Conservation (phyloP, 1,284 basidiomycete species). For the Fistulina hepatica region DNA sequence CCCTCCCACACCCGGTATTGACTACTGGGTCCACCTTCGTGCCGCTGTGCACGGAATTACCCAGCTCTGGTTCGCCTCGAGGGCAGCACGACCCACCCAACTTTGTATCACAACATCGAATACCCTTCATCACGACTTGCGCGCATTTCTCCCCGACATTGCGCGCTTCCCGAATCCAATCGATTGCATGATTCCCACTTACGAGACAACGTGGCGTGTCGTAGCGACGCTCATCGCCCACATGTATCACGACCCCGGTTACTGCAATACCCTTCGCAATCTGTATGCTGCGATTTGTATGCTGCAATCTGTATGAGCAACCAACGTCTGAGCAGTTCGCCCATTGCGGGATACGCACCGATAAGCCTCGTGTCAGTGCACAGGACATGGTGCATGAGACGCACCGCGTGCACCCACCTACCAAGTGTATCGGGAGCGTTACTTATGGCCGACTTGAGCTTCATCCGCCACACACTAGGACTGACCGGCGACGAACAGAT, state of each 20-base stretch:
- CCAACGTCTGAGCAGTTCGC: slow-evolving; percentile 28
- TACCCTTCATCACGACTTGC: slow-evolving; percentile 21
- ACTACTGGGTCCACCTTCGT: no score
- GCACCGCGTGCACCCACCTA: slow-evolving; percentile 36
- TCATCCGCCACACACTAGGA: no score
- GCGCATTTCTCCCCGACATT: slow-evolving; percentile 27
- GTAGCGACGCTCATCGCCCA: slow-evolving; percentile 35
- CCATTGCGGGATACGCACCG: no score
- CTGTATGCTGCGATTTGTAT: no score
- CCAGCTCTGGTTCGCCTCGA: slow-evolving; percentile 32
- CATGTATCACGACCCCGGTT: slow-evolving; percentile 18
- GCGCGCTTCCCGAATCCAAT: slow-evolving; percentile 28
- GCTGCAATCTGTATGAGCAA: slow-evolving; percentile 27
- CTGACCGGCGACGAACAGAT: no score
- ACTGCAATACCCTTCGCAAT: slow-evolving; percentile 24
- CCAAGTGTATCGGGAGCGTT: slow-evolving; percentile 28
- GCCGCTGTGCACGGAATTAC: slow-evolving; percentile 29
- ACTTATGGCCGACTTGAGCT: no score
- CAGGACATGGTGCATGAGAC: slow-evolving; percentile 32
- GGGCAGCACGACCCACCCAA: slow-evolving; percentile 13
- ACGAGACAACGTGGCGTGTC: slow-evolving; percentile 53
- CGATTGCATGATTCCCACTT: slow-evolving; percentile 43
- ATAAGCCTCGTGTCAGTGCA: slow-evolving; percentile 23
- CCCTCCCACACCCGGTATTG: no score
- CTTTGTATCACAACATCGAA: slow-evolving; percentile 12